A percentile compares a stretch with the other conserved stretches of the same genome.
Conservation (phyloP, 2,329 filamentous ascomycete species). For the Penicillium sp. region DNA sequence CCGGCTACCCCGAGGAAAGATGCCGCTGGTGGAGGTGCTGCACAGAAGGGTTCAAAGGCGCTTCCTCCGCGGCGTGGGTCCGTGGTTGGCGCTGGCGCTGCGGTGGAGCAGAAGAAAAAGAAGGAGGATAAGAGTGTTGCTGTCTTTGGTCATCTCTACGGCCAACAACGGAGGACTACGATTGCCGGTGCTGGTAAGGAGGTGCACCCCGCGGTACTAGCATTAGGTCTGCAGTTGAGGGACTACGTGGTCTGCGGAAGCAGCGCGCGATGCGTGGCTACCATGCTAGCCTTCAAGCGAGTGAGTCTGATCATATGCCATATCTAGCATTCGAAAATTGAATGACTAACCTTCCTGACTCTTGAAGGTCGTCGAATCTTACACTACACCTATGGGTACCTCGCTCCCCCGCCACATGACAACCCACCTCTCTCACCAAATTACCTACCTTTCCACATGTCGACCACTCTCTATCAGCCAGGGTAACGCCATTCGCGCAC, state of each 20-base stretch:
- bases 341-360: constrained; percentile 9
- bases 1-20: constrained; percentile 33
- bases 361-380: constrained; percentile 76
- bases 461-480: constrained; percentile 96
- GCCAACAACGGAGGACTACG: constrained; percentile 68
- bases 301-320: constrained; percentile 48
- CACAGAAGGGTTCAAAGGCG: constrained; percentile 34
- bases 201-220: constrained; percentile 82
- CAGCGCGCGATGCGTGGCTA: constrained; percentile 82
- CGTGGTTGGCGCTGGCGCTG: constrained; percentile 36
- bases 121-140: constrained; percentile 67
- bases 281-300: constrained; percentile 84
- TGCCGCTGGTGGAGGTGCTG: constrained; percentile 21
- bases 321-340: too few relatives aligned
- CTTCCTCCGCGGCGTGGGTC: constrained; percentile 36
- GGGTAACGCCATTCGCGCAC: constrained; percentile 92
- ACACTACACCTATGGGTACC: constrained; percentile 80
- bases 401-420: constrained; percentile 89
- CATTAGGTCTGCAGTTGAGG: constrained; percentile 85
- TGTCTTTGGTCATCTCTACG: constrained; percentile 81
- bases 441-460: constrained; percentile 89
- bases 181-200: constrained; percentile 64
- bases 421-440: constrained; percentile 89
- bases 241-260: constrained; percentile 87
- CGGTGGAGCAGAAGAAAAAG: constrained; percentile 53